Base-by-base conservation (phyloP, 2,329 filamentous ascomycete genomes). In the Polytolypa hystricis region DNA sequence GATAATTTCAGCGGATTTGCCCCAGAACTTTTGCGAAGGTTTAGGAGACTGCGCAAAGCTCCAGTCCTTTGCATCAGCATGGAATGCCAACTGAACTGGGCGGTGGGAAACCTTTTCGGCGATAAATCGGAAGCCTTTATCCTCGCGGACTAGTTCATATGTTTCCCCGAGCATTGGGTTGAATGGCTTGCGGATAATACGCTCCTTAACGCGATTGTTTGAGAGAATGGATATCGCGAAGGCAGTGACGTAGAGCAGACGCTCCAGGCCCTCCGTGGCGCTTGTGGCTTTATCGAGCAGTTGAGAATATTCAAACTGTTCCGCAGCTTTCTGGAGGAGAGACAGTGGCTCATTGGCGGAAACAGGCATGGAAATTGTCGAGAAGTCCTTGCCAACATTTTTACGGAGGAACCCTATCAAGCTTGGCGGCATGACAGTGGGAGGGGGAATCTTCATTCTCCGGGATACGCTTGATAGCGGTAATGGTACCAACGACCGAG, bases 11-110 rank as follows among this genome's bases (percentile, higher is more conserved):
- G 85, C 85, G 37, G 81, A 89, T 66, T 96, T 96, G 38, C 91
- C 91, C 91, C 91, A 96, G 65, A 98, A 98, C 56, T 96, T 96
- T 55, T 98, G 89, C 15, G 81, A 81, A 0, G 91, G 91, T 39
- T 82, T 79, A 0, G 91, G 84, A 4, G 81, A 84, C 55, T 96
- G 91, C 1, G 84, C 72, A 43, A 94, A 79, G 2, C 81, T 85
- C 91, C 91, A 98, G 39, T 74, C 68, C 26, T 77, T 72, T 26
- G 83, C 77, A 57, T 98, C 91, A 4, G 89, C 91, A 58, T 96
- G 87, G 65, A 87, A 89, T 4, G 91, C 91, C 52, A 96, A 76
- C 44, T 87, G 79, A 10, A 98, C 84, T 0, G 91, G 91, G 3
- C 91, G 80, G 57, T 98, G 91, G 11, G 78, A 82, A 5, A 98